Conservation (phyloP, 1,284 basidiomycete genomes). For the Malassezia japonica region DNA sequence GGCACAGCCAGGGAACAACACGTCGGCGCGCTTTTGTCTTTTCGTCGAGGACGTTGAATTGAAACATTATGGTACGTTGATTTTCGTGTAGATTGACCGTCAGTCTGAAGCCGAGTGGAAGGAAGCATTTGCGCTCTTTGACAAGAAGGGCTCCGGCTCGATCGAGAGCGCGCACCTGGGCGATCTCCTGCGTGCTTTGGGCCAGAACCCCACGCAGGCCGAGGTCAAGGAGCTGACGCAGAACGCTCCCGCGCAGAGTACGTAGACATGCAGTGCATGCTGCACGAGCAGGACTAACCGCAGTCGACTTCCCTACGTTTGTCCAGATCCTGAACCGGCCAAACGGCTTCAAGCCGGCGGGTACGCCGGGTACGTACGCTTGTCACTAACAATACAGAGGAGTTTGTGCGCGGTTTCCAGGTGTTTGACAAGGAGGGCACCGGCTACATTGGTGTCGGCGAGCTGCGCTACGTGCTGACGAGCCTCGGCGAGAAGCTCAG, state of each 20-base stretch:
- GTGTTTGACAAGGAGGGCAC: conserved; percentile 98
- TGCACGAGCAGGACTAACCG: conserved; percentile 5
- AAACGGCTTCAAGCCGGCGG: conserved; percentile 83
- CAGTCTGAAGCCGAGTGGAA: conserved; percentile 53
- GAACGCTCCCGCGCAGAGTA: conserved; percentile 61
- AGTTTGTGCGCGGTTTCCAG: conserved; percentile 97
- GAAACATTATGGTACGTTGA: conserved; percentile 1
- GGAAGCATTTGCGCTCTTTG: conserved; percentile 93
- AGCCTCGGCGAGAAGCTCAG: conserved; percentile 94
- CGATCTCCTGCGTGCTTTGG: conserved; percentile 86
- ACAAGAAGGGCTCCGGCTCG: conserved; percentile 85
- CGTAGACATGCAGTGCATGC: conserved; percentile 4
- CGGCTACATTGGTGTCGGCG: conserved; percentile 85
- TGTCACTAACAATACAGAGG: conserved; percentile 60
- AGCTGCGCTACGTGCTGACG: conserved; percentile 85
- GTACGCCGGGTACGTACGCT: conserved; percentile 22
- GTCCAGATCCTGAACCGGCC: conserved; percentile 81
- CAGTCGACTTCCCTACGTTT: conserved; percentile 59
- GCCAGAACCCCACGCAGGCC: conserved; percentile 95
- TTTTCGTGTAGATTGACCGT: neutral
- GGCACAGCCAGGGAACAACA: neutral
- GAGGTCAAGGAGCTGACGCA: conserved; percentile 77
- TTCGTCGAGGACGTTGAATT: neutral
- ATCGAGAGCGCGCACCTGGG: conserved; percentile 81
- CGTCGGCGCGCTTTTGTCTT: neutral